Conservation (phyloP, 495 filamentous ascomycete species). For the Penicillium samsonianum region DNA sequence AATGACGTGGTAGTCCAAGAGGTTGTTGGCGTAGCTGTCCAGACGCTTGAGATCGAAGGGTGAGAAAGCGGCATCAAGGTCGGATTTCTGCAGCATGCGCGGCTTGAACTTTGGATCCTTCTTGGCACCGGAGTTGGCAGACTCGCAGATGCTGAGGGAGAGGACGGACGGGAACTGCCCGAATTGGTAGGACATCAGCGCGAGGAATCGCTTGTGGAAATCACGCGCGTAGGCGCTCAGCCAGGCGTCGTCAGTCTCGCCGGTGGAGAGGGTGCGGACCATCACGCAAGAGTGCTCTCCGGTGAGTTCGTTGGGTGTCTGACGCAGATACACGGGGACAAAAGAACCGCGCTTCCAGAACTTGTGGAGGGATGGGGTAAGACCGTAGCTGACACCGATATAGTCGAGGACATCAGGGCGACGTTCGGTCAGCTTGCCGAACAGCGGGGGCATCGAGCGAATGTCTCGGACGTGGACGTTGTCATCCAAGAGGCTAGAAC, state of each 20-base stretch:
- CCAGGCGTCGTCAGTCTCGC: conserved; percentile 72
- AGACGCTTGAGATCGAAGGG: conserved; percentile 94
- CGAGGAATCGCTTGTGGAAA: conserved; percentile 88
- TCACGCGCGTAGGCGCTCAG: conserved; percentile 86
- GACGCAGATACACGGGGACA: conserved; percentile 87
- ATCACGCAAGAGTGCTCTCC: conserved; percentile 98
- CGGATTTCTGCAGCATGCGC: conserved; percentile 61
- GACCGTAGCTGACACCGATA: conserved; percentile 89
- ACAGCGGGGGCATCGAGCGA: conserved; percentile 86
- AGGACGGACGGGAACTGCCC: conserved; percentile 77
- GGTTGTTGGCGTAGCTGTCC: conserved; percentile 92
- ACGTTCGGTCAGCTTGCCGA: conserved; percentile 83
- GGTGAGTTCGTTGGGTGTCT: conserved; percentile 94
- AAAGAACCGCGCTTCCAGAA: conserved; percentile 95
- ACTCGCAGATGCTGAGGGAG: conserved; percentile 86
- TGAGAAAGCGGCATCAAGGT: conserved; percentile 74
- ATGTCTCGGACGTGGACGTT: conserved; percentile 90
- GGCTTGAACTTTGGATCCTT: conserved; percentile 49
- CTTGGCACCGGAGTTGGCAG: conserved; percentile 72
- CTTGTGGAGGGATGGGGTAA: conserved; percentile 85
- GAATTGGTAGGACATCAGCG: conserved; percentile 90
- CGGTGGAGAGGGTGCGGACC: conserved; percentile 66
- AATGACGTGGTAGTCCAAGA: conserved; percentile 97
- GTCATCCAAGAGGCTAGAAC: conserved; percentile 77
- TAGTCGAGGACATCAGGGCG: conserved; percentile 84